Base-by-base conservation (phyloP, 2,329 filamentous ascomycete genomes). In the Aspergillus ustus region DNA sequence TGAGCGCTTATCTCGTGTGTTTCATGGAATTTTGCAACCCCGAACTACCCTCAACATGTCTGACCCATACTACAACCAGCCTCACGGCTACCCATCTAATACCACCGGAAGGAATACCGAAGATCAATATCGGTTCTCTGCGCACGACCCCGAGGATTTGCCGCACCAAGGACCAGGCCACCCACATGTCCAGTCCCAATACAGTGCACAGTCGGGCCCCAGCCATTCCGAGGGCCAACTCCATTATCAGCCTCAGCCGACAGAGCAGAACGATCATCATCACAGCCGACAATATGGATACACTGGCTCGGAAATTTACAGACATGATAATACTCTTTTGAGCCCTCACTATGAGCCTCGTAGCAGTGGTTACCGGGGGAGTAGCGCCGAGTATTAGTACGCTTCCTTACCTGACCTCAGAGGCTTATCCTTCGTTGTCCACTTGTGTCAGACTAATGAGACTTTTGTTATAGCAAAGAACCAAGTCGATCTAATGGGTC, bases 101-200 rank as follows among this genome's bases (percentile, higher is more conserved):
- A 45, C 46, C 34, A 25, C 25, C 17, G 59, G 22, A 43, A 5
- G 34, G 19, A 34, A 40, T 20, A 46, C 68, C 6, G 69, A 73
- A 17, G 66, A 66, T 22, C 67, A 70, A 31, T 62, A 68, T 62
- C 66, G 69, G 22, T 55, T 66, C 25, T 60, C 61, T 28, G 62
- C 66, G 11, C 65, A 71, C 40, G 72, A 75, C 49, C 72, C 76
- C 58, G 70, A 73, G 49, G 63, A 63, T 7, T 53, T n/a, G 7
- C 28, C 45, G n/a, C 56, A 54, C 17, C 62, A 57, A 19, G 34
- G 51, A n/a, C 60, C 60, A 45, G 52, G 54, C 13, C 62, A 55
- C 11, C 50, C 50, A 11, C 51, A 65, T 31, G 37, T 11, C 59
- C 64, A 57, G 55, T 63, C 46, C 25, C 60, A 52, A 15, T 52